phyloP scores from a whole-genome alignment of 345 rosid species.

The Erucastrum elatum region DNA sequence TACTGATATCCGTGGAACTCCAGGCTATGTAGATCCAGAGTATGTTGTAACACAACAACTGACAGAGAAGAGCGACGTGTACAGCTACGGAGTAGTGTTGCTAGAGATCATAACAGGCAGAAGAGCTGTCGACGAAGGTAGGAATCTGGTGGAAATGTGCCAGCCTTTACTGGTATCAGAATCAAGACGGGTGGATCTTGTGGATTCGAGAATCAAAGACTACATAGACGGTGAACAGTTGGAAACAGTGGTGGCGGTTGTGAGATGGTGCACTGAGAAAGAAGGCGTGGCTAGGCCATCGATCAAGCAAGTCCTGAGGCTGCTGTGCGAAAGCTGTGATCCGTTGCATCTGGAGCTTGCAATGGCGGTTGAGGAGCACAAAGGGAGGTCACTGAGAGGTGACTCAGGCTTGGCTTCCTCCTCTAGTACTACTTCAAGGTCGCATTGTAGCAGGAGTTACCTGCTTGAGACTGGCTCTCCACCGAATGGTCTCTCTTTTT shows the following conservation, averaged over 20 bases:
- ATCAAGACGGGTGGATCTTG: constrained; percentile 55
- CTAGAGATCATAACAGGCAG: constrained; percentile 79
- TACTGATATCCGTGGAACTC: constrained; percentile 93
- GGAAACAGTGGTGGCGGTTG: constrained; percentile 55
- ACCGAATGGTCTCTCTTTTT: constrained; percentile 40
- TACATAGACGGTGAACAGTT: constrained; percentile 78
- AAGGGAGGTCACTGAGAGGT: constrained; percentile 55
- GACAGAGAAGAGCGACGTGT: constrained; percentile 87
- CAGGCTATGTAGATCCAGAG: constrained; percentile 98
- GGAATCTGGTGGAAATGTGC: constrained; percentile 73
- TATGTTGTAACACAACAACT: constrained; percentile 81
- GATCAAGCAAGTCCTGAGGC: constrained; percentile 79
- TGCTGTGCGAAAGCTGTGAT: constrained; percentile 81
- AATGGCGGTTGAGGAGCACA: constrained; percentile 62
- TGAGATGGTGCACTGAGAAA: constrained; percentile 90
- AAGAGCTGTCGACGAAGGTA: constrained; percentile 75
- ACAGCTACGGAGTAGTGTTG: constrained; percentile 91
- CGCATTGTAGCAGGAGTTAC: constrained; percentile 85
- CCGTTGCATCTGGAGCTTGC: constrained; percentile 71
- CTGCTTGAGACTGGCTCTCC: constrained; percentile 77
- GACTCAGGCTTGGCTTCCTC: constrained; percentile 72
- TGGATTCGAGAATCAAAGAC: constrained; percentile 63
- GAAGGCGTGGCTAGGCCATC: constrained; percentile 85
- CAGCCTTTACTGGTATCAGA: constrained; percentile 57
- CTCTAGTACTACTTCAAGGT: constrained; percentile 89